Conservation (phyloP, 1,284 basidiomycete species). For the Malassezia psittaci region DNA sequence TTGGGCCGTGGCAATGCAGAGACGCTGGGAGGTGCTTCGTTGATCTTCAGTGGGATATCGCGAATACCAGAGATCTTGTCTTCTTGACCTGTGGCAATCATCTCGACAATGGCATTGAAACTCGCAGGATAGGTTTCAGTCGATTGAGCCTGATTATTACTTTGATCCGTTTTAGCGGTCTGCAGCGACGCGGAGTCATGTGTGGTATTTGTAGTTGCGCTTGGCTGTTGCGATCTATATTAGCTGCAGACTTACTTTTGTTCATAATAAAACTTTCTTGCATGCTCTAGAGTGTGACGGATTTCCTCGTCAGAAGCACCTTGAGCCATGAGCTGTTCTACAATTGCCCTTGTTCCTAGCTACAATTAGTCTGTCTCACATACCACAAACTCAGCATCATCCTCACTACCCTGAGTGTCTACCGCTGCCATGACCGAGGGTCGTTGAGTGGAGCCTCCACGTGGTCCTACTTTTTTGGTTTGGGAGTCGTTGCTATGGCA, state of each 20-base stretch:
- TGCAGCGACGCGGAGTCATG: background rate
- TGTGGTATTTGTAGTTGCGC: background rate
- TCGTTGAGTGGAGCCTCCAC: background rate
- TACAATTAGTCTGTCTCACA: background rate
- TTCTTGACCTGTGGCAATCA: slow-evolving; percentile 41
- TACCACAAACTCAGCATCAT: slow-evolving; percentile 14
- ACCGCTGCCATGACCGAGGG: too few species aligned
- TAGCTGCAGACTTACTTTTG: slow-evolving; percentile 7
- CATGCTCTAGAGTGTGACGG: slow-evolving; percentile 20
- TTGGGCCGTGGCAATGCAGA: slow-evolving; percentile 24
- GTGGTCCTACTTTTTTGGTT: background rate
- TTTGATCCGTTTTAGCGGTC: background rate
- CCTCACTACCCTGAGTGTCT: background rate
- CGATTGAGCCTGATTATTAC: too few species aligned
- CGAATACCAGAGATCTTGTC: slow-evolving; percentile 41
- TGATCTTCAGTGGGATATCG: slow-evolving; percentile 43
- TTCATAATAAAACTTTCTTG: slow-evolving; percentile 25
- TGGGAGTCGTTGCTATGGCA: background rate
- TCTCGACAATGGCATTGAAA: slow-evolving; percentile 42
- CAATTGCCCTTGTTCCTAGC: slow-evolving; percentile 26
- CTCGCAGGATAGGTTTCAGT: slow-evolving; percentile 26
- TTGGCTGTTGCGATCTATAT: background rate
- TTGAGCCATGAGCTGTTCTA: slow-evolving; percentile 22
- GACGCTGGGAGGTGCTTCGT: slow-evolving; percentile 27
- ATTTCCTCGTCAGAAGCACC: slow-evolving; percentile 24